A percentile compares a stretch with the other conserved stretches of the same genome.
phyloP scores from a whole-genome alignment of 2,329 filamentous ascomycete species.

The Calonectria pauciramosa region DNA sequence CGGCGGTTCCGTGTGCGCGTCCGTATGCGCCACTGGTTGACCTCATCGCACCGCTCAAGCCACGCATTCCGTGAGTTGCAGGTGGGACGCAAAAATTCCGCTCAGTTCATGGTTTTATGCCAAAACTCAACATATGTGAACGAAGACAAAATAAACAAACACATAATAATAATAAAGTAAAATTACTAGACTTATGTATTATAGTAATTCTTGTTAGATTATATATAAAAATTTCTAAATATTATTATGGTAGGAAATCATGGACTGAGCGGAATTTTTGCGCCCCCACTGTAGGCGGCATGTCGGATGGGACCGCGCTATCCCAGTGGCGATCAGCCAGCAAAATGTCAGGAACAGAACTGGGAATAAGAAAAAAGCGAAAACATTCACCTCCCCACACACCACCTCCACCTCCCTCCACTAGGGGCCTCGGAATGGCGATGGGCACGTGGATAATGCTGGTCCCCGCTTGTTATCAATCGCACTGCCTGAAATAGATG shows the following conservation, averaged over 20 bases:
- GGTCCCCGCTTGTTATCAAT: conserved; percentile 13
- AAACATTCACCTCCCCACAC: neutral
- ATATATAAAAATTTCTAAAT: too few relatives aligned
- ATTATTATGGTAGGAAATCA: too few relatives aligned
- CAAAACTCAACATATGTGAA: too few relatives aligned
- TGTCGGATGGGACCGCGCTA: neutral
- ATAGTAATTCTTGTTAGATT: too few relatives aligned
- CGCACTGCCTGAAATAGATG: neutral
- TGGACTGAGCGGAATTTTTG: too few relatives aligned
- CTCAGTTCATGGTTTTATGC: too few relatives aligned
- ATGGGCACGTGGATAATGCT: conserved; percentile 22
- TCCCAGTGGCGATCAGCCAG: neutral
- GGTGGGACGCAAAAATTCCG: too few relatives aligned
- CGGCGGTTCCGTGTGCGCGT: neutral
- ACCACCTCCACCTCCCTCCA: conserved; percentile 2
- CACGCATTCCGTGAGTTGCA: neutral
- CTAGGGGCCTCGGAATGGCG: neutral
- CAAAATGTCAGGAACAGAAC: conserved; percentile 23
- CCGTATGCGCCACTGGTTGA: neutral
- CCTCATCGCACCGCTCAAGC: neutral
- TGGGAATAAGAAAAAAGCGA: neutral
- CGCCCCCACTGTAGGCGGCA: too few relatives aligned
- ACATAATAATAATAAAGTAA: too few relatives aligned
- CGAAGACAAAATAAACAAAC: too few relatives aligned
- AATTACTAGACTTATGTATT: too few relatives aligned